Conservation (phyloP, 169 alveolate genomes). For the Babesia gibsoni region DNA sequence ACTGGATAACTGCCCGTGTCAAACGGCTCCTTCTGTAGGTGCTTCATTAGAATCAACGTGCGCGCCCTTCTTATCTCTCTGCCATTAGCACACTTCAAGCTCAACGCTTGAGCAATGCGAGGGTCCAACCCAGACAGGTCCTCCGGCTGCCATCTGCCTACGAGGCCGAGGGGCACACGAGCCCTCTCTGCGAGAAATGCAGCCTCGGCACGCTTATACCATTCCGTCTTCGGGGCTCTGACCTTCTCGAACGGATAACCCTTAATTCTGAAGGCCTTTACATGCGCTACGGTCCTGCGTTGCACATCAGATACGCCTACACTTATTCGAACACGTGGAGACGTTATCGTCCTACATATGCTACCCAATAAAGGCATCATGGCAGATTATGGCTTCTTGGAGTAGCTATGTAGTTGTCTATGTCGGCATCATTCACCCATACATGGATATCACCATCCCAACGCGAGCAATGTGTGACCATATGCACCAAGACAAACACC, state of each 20-base stretch:
- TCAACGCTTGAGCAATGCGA: conserved; percentile 62
- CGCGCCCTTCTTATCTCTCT: conserved; percentile 61
- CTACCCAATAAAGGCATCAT: too few species aligned
- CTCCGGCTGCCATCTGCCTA: conserved; percentile 78
- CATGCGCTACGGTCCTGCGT: conserved; percentile 65
- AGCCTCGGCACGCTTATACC: conserved; percentile 83
- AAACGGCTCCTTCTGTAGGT: conserved; percentile 76
- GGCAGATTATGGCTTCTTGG: too few species aligned
- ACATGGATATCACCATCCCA: too few species aligned
- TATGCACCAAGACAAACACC: too few species aligned
- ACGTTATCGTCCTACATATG: too few species aligned
- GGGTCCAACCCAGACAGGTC: conserved; percentile 70
- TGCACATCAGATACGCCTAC: conserved; percentile 11
- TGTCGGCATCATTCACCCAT: too few species aligned
- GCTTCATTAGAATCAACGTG: conserved; percentile 67
- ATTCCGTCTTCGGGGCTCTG: conserved; percentile 83
- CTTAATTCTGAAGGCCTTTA: conserved; percentile 75
- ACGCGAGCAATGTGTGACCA: too few species aligned
- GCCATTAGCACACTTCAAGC: conserved; percentile 71
- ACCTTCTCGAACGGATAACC: conserved; percentile 79
- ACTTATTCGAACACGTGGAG: too few species aligned
- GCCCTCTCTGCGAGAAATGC: conserved; percentile 81
- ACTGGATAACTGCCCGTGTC: conserved; percentile 80
- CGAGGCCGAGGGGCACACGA: conserved; percentile 74
- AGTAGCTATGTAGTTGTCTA: too few species aligned